phyloP scores from a whole-genome alignment of 495 filamentous ascomycete species.

The Tuber calosporum region DNA sequence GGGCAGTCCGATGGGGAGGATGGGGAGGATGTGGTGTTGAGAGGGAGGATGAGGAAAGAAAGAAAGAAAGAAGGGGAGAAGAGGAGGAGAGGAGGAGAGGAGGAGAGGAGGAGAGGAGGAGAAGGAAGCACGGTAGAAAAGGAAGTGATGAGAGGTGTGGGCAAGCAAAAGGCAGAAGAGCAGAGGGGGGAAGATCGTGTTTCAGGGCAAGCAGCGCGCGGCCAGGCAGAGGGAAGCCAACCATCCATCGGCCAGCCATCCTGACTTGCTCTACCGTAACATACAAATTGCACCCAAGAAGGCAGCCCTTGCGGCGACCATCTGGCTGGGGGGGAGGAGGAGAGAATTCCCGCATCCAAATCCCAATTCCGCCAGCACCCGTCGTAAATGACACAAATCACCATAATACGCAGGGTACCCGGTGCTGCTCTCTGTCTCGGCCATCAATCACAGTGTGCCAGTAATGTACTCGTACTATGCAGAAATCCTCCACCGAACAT shows the following conservation, averaged over 20 bases:
- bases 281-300: slow-evolving; percentile 13
- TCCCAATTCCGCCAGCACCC: slow-evolving; percentile 26
- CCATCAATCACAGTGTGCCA: too few relatives aligned
- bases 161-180: slow-evolving; percentile 26
- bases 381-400: slow-evolving; percentile 13
- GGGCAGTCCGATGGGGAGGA: slow-evolving; percentile 8
- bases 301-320: slow-evolving; percentile 21
- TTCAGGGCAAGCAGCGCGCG: slow-evolving; percentile 34
- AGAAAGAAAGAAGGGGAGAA: slow-evolving; percentile 38
- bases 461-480: too few relatives aligned
- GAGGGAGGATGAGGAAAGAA: slow-evolving; percentile 34
- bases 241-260: slow-evolving; percentile 24
- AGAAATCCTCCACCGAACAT: not conserved
- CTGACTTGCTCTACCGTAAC: not conserved
- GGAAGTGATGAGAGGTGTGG: slow-evolving; percentile 24
- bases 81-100: slow-evolving; percentile 41
- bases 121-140: slow-evolving; percentile 25
- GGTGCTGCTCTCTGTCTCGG: not conserved
- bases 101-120: slow-evolving; percentile 31
- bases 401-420: slow-evolving; percentile 18
- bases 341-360: slow-evolving; percentile 5
- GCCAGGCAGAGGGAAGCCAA: slow-evolving; percentile 18
- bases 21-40: slow-evolving; percentile 5
- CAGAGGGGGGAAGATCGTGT: slow-evolving; percentile 24
- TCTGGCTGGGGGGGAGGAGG: not conserved